phyloP scores from a whole-genome alignment of 2,329 filamentous ascomycete species.

The Paraphoma chrysanthemicola region DNA sequence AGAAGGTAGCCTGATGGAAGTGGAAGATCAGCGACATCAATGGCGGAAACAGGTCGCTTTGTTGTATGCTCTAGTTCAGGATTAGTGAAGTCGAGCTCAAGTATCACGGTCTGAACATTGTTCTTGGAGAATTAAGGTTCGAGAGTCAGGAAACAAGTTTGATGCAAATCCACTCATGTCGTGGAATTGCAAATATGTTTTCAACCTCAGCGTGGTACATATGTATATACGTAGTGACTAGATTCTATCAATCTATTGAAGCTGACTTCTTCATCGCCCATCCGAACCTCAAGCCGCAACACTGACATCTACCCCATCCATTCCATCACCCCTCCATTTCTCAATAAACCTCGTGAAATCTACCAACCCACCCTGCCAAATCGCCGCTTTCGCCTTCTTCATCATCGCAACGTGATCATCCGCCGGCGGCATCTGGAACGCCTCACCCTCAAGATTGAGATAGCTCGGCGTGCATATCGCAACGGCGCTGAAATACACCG shows the following conservation, averaged over 20 bases:
- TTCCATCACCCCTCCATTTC: slow-evolving; percentile 10
- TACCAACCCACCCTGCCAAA: slow-evolving; percentile 10
- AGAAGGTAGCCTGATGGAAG: background rate
- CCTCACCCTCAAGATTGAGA: slow-evolving; percentile 13
- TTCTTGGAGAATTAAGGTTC: no score
- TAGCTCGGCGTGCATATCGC: slow-evolving; percentile 14
- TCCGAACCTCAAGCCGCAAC: background rate
- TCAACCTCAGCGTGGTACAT: no score
- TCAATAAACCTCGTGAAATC: slow-evolving; percentile 10
- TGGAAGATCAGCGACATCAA: no score
- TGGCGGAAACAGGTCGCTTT: no score
- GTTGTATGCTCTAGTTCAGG: no score
- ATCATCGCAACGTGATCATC: slow-evolving; percentile 13
- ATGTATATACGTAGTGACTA: no score
- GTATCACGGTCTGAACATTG: no score
- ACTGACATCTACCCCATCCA: slow-evolving; percentile 11
- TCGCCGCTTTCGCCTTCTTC: slow-evolving; percentile 12
- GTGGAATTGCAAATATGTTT: no score
- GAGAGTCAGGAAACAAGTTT: no score
- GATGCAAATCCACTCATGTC: no score
- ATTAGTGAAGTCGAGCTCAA: no score
- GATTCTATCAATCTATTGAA: background rate
- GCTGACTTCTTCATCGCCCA: background rate
- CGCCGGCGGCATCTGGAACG: slow-evolving; percentile 5
- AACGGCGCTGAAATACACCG: slow-evolving; percentile 6